These are phyloP conservation scores for Aspergillus fijiensis DNA, from an alignment of 2,329 filamentous ascomycete genomes.

Conservation along the genomic window DNA sequence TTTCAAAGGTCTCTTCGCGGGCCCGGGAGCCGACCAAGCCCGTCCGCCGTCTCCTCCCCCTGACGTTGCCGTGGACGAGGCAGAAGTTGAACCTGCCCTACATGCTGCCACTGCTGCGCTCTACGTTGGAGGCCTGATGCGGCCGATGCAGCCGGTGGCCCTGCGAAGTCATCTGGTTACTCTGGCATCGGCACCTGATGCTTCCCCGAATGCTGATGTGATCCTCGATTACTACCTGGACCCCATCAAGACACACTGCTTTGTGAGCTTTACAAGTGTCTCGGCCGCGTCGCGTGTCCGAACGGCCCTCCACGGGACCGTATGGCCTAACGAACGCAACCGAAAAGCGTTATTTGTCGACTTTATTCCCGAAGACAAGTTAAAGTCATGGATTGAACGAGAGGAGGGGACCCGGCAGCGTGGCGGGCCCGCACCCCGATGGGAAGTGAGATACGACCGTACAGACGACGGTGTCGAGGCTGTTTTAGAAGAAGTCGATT, in stretches of 20 bases:
- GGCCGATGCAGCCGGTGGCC: constrained; percentile 69
- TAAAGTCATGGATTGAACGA: constrained; percentile 70
- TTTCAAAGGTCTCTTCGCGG: constrained; percentile 51
- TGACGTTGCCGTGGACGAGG: constrained; percentile 35
- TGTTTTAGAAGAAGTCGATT: constrained; percentile 53
- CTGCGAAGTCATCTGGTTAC: constrained; percentile 68
- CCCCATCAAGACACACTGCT: constrained; percentile 81
- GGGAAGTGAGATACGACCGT: constrained; percentile 71
- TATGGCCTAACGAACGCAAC: constrained; percentile 85
- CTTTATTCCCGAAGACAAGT: constrained; percentile 75
- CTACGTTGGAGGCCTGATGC: constrained; percentile 89
- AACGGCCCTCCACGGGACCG: constrained; percentile 68
- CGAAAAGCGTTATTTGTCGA: constrained; percentile 85
- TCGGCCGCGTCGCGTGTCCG: constrained; percentile 75
- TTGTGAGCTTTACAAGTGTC: constrained; percentile 69
- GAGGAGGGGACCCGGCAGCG: constrained; percentile 58
- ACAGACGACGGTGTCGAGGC: constrained; percentile 59
- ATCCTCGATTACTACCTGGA: constrained; percentile 77
- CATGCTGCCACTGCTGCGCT: constrained; percentile 74
- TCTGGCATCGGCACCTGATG: constrained; percentile 62
- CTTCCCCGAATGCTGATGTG: constrained; percentile 53
- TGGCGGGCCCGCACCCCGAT: constrained; percentile 51
- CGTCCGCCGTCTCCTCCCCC: constrained; percentile 27
- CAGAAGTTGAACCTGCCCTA: constrained; percentile 55
- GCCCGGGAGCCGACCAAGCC: constrained; percentile 25